Evolutionary conservation across 1,284 basidiomycete species (phyloP), one percentile per base, ranked within the genome.

Genomic region (Macrocystidia cucumis): DNA sequence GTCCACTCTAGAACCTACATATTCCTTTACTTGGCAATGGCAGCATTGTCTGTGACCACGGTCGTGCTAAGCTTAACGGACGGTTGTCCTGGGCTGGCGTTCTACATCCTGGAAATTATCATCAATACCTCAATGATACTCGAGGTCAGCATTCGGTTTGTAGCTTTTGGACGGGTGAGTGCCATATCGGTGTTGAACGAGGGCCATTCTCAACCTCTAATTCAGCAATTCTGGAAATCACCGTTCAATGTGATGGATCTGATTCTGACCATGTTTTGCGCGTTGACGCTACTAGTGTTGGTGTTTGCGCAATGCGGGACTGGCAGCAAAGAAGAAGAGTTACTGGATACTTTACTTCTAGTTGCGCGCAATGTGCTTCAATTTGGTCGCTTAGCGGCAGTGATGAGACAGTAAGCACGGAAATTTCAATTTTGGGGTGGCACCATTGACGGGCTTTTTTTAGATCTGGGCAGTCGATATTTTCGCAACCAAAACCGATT

Each of bases 151-250:
- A 84, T 92, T 34, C 77, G 92, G 18, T 84, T 95, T 55, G 65
- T 93, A 34, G 92, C 92, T 1, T 87, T 95, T 50, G 91, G 91
- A 42, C 74, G 78, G 57, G 92, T 95, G 50, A 49, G 83, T 47
- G 14, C 16, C 9, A 18, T n/a, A n/a, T n/a, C 24, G 8, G n/a
- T n/a, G n/a, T n/a, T n/a, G n/a, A n/a, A n/a, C n/a, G n/a, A n/a
- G n/a, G n/a, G n/a, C n/a, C n/a, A n/a, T n/a, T n/a, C n/a, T n/a
- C n/a, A n/a, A n/a, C n/a, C n/a, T n/a, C n/a, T n/a, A n/a, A n/a
- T 28, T 23, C 44, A 96, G 92, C 88, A 92, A 89, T 96, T 96
- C 64, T 95, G 91, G 80, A 84, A 81, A 58, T 92, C 91, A 11
- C 77, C 82, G 9, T 91, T 89, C 62, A 96, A 96, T 56, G 65